A percentile compares a stretch with the other conserved stretches of the same genome.
Evolutionary conservation across 371 early-diverging fungal species (phyloP).

Genomic region (Circinella minor): DNA sequence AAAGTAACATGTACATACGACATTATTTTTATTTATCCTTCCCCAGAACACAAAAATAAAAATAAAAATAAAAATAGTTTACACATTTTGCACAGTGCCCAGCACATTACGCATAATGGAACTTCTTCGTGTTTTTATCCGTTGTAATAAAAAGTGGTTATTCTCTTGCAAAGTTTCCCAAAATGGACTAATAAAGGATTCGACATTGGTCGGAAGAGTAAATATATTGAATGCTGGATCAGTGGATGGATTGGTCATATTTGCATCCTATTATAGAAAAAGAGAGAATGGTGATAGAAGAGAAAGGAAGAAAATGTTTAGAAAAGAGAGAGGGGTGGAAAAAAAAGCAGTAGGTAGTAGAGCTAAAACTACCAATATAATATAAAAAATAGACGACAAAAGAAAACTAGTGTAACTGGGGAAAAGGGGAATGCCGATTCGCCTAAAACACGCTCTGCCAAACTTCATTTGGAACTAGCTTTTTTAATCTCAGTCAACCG

Average conservation of each 20-base stretch:
- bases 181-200: slow-evolving; percentile 40
- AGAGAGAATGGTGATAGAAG: neutral
- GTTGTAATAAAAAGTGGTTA: slow-evolving; percentile 72
- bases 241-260: slow-evolving; percentile 5
- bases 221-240: slow-evolving; percentile 15
- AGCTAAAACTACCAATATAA: too few species aligned
- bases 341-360: too few species aligned
- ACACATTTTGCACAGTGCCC: slow-evolving; percentile 86
- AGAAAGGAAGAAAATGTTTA: too few species aligned
- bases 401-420: too few species aligned
- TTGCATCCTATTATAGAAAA: slow-evolving; percentile 7
- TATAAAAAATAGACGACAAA: too few species aligned
- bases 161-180: slow-evolving; percentile 69
- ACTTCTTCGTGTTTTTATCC: slow-evolving; percentile 63
- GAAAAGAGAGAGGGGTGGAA: too few species aligned
- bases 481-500: too few species aligned
- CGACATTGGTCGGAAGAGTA: slow-evolving; percentile 12
- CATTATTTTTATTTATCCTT: neutral
- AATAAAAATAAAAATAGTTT: slow-evolving; percentile 17
- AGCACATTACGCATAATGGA: slow-evolving; percentile 71
- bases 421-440: too few species aligned
- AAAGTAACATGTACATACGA: too few species aligned
- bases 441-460: too few species aligned
- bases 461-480: too few species aligned
- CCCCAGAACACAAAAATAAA: neutral